Evolutionary conservation across 2,329 filamentous ascomycete species (phyloP).

Genomic region (Diaporthe sp.): DNA sequence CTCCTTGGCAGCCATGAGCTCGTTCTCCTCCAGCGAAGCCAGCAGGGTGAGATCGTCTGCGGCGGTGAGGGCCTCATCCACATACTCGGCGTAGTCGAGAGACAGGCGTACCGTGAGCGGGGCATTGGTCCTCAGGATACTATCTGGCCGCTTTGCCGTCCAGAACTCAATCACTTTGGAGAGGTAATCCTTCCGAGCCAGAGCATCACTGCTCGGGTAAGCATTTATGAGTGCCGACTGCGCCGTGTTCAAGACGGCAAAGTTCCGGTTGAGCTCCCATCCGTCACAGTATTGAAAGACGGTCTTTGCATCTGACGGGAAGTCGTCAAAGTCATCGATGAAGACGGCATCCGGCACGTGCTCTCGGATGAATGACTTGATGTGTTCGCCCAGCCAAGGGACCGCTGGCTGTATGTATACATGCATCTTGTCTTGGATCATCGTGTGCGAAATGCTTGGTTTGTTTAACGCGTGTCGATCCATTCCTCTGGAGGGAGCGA

Average conservation of each 20-base stretch:
- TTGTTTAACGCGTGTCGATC: conserved; percentile 11
- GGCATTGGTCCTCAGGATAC: conserved; percentile 47
- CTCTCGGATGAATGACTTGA: conserved; percentile 47
- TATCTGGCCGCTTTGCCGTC: conserved; percentile 51
- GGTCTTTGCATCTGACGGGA: conserved; percentile 43
- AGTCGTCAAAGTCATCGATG: conserved; percentile 45
- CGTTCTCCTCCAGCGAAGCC: conserved; percentile 52
- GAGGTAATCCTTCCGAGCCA: conserved; percentile 53
- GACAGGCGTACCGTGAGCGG: conserved; percentile 51
- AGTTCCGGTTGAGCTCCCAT: conserved; percentile 51
- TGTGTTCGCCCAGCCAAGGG: conserved; percentile 50
- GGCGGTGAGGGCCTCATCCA: conserved; percentile 52
- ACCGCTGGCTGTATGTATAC: conserved; percentile 44
- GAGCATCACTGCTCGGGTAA: conserved; percentile 54
- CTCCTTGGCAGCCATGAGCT: conserved; percentile 43
- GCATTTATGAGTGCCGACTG: conserved; percentile 51
- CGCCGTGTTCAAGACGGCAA: conserved; percentile 48
- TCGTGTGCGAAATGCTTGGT: not conserved
- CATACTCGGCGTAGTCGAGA: conserved; percentile 54
- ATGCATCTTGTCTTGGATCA: conserved; percentile 42
- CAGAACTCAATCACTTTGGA: conserved; percentile 52
- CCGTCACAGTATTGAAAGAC: conserved; percentile 52
- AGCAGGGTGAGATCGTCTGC: conserved; percentile 52
- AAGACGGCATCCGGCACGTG: conserved; percentile 48
- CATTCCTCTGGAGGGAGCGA: conserved; percentile 27